Evolutionary conservation across 345 rosid genomes (phyloP).

Genomic region (Aquilaria yunnanensis): DNA sequence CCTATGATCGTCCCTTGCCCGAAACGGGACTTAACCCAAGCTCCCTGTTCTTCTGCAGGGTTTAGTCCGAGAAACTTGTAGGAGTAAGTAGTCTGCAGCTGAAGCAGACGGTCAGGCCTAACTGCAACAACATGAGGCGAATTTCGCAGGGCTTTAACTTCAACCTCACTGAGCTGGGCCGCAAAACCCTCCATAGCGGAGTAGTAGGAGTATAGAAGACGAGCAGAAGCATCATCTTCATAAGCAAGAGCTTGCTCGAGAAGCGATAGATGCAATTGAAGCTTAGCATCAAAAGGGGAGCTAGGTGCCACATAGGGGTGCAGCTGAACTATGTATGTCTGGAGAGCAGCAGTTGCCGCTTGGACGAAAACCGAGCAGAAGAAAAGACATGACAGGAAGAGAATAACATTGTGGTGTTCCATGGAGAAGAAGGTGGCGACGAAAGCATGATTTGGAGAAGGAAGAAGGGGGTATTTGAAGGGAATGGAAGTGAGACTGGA

Average conservation of each 20-base stretch:
- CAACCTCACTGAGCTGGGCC: constrained; percentile 60
- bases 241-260: constrained; percentile 37
- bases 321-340: constrained; percentile 83
- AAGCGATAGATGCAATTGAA: constrained; percentile 68
- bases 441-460: constrained; percentile 33
- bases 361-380: constrained; percentile 25
- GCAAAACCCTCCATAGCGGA: constrained; percentile 92
- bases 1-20: constrained; percentile 70
- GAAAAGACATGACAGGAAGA: constrained; percentile 21
- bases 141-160: constrained; percentile 33
- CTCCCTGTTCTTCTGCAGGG: constrained; percentile 25
- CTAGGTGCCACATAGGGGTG: constrained; percentile 46
- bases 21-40: constrained; percentile 56
- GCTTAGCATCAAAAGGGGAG: constrained; percentile 37
- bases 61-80: constrained; percentile 76
- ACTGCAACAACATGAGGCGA: constrained; percentile 62
- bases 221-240: constrained; percentile 48
- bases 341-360: constrained; percentile 22
- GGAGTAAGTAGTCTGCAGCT: constrained; percentile 81
- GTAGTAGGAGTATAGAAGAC: constrained; percentile 76
- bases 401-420: constrained; percentile 21
- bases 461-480: constrained; percentile 54
- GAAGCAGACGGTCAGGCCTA: constrained; percentile 60
- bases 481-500: constrained; percentile 32
- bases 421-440: constrained; percentile 22